phyloP scores from a whole-genome alignment of 208 protist genomes.

The Acanthamoeba castellanii region DNA sequence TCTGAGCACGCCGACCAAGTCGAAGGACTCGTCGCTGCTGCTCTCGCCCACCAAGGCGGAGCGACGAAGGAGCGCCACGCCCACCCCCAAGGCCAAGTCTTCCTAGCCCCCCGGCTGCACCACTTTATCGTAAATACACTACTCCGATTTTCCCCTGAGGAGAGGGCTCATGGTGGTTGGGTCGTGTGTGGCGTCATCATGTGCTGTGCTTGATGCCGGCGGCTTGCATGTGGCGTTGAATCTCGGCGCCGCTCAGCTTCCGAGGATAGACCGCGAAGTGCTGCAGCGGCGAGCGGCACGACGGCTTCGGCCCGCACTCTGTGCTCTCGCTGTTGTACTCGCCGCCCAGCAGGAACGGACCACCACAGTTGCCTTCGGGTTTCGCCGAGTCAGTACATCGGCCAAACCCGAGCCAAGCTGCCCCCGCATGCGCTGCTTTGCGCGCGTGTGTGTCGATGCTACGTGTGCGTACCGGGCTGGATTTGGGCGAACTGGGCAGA shows the following conservation, averaged over 20 bases:
- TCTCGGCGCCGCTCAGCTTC: not conserved
- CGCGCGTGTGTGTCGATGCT: too few species aligned
- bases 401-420: too few species aligned
- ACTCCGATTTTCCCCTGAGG: not conserved
- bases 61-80: not conserved
- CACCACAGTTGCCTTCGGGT: not conserved
- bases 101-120: not conserved
- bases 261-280: conserved; percentile 1
- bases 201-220: not conserved
- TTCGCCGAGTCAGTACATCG: not conserved
- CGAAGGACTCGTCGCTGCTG: not conserved
- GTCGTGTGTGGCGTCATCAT: not conserved
- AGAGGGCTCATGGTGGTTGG: not conserved
- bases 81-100: not conserved
- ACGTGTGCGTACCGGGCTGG: not conserved
- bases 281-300: not conserved
- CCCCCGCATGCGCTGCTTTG: too few species aligned
- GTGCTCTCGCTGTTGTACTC: not conserved
- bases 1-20: not conserved
- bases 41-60: not conserved
- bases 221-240: not conserved
- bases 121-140: not conserved
- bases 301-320: not conserved
- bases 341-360: conserved; percentile 7
- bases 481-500: conserved; percentile 2